Percentiles rank a stretch among this genome's conserved stretches.
Conservation (phyloP, 2,329 filamentous ascomycete species). For the Chrysosphaeria jannelii region DNA sequence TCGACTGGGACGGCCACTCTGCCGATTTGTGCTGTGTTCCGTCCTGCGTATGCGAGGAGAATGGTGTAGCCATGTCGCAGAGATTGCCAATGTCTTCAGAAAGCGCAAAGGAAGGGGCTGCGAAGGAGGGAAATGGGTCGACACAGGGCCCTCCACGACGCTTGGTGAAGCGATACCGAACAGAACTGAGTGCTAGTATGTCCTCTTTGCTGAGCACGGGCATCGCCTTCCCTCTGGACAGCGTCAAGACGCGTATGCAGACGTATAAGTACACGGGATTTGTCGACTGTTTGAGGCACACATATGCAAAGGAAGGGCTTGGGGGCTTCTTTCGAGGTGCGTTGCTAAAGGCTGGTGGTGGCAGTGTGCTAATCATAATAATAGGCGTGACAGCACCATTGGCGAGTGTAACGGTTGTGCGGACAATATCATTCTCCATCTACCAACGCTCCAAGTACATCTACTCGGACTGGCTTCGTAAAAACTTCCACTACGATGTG, state of each 20-base stretch:
- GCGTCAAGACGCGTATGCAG: constrained; percentile 74
- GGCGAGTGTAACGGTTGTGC: constrained; percentile 16
- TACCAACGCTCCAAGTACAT: constrained; percentile 51
- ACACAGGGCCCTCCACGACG: too few relatives aligned
- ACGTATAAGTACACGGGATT: constrained; percentile 54
- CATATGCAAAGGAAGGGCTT: constrained; percentile 42
- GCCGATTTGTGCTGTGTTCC: too few relatives aligned
- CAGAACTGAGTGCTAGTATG: constrained; percentile 47
- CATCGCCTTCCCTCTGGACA: constrained; percentile 61
- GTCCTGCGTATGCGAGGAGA: too few relatives aligned
- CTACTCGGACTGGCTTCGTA: constrained; percentile 39
- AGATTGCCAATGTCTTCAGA: too few relatives aligned
- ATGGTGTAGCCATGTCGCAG: too few relatives aligned
- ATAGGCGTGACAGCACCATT: constrained; percentile 58
- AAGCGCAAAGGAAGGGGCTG: too few relatives aligned
- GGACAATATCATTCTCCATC: constrained; percentile 13
- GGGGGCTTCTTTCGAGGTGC: constrained; percentile 63
- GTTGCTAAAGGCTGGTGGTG: too few relatives aligned
- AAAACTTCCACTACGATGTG: constrained; percentile 36
- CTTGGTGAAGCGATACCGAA: constrained; percentile 49
- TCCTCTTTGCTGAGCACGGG: constrained; percentile 55
- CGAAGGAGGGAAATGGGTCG: too few relatives aligned
- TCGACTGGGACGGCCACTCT: too few relatives aligned
- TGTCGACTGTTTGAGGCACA: constrained; percentile 41
- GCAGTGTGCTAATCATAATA: too few relatives aligned